A percentile compares a stretch with the other conserved stretches of the same genome.
These are phyloP conservation scores for Picocystis sp. DNA, from an alignment of 163 green algal species.

Conservation along the genomic window DNA sequence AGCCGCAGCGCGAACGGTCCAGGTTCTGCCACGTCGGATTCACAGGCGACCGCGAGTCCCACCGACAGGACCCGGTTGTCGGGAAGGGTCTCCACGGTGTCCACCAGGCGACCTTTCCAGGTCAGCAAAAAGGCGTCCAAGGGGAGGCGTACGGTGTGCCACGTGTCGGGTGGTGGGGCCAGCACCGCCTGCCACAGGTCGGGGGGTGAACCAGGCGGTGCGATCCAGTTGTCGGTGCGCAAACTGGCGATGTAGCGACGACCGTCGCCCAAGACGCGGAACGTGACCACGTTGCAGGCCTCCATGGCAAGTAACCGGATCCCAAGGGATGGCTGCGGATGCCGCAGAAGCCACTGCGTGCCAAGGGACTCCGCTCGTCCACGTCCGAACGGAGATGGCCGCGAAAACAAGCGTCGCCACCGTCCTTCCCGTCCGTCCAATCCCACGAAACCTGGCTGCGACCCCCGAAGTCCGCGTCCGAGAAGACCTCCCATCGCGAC, in stretches of 20 bases:
- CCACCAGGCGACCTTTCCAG: constrained; percentile 37
- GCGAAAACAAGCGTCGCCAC: constrained; percentile 18
- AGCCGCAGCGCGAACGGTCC: constrained; percentile 19
- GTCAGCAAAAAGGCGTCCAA: constrained; percentile 39
- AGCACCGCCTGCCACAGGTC: constrained; percentile 49
- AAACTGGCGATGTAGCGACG: constrained; percentile 42
- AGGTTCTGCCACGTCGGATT: constrained; percentile 14
- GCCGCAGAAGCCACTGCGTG: constrained; percentile 33
- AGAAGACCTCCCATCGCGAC: constrained; percentile 21
- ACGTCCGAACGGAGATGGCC: constrained; percentile 22
- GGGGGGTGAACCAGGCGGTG: constrained; percentile 16
- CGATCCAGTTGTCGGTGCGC: constrained; percentile 44
- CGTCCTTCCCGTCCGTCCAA: background rate
- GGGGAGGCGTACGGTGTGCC: constrained; percentile 36
- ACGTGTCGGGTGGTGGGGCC: constrained; percentile 31
- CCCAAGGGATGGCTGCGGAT: constrained; percentile 12
- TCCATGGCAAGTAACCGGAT: constrained; percentile 15
- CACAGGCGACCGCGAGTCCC: constrained; percentile 28
- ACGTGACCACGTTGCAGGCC: constrained; percentile 27
- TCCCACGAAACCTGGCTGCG: constrained; percentile 14
- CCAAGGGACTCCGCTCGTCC: constrained; percentile 11
- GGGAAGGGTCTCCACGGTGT: constrained; percentile 27
- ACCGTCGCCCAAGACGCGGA: constrained; percentile 34
- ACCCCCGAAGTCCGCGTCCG: constrained; percentile 27
- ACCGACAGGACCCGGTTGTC: constrained; percentile 23